These are phyloP conservation scores for Scedosporium aurantiacum DNA, from an alignment of 2,329 filamentous ascomycete genomes.

Conservation along the genomic window DNA sequence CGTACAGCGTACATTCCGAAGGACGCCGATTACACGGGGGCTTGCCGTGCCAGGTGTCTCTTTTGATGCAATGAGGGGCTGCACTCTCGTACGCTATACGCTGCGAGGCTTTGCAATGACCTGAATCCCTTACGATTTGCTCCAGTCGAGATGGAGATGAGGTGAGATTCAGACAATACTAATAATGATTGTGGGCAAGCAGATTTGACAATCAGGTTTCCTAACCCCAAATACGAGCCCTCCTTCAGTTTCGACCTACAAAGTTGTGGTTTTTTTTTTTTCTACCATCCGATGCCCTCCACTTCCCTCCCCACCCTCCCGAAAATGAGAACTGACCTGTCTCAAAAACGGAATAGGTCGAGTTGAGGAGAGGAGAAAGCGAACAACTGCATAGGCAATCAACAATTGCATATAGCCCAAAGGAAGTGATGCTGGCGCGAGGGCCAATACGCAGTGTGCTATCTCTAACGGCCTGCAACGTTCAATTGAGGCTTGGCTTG, in stretches of 20 bases:
- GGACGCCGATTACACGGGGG: background rate
- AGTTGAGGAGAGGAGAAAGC: background rate
- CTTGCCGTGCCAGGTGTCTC: background rate
- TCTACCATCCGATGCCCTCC: background rate
- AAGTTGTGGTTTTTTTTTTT: background rate
- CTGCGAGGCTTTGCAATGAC: background rate
- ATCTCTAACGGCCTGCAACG: background rate
- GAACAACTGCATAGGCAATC: background rate
- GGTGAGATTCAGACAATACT: background rate
- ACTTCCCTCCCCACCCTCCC: background rate
- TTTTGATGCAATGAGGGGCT: too few relatives aligned
- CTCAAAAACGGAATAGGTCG: background rate
- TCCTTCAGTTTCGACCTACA: background rate
- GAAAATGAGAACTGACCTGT: background rate
- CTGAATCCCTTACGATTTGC: background rate
- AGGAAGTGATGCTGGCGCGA: background rate
- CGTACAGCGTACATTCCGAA: background rate
- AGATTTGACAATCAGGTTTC: background rate
- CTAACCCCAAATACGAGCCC: background rate
- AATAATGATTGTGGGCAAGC: background rate
- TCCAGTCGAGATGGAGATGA: background rate
- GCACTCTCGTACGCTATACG: background rate
- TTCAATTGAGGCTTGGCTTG: background rate
- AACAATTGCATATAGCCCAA: background rate
- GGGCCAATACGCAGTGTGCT: background rate